Evolutionary conservation across 2,329 filamentous ascomycete species (phyloP).

Genomic region (Exserohilum turcica): DNA sequence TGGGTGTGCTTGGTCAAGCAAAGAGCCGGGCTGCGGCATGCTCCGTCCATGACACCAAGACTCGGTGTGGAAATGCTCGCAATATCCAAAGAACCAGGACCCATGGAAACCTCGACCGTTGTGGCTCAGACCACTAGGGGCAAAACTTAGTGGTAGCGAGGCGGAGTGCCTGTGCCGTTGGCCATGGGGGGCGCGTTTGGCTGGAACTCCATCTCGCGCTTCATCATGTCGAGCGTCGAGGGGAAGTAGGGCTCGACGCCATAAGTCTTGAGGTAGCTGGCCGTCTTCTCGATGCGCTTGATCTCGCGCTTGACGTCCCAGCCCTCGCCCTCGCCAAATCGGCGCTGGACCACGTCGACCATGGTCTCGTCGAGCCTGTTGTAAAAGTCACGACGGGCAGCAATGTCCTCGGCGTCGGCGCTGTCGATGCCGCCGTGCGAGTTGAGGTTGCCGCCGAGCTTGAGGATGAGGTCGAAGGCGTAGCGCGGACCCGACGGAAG

Average conservation of each 20-base stretch:
- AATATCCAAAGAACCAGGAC: not conserved
- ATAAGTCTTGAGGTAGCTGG: constrained; percentile 57
- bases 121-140: constrained; percentile 18
- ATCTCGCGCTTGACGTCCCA: constrained; percentile 60
- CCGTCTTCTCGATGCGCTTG: constrained; percentile 62
- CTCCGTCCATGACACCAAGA: too few species aligned
- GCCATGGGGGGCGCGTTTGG: constrained; percentile 28
- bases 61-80: not conserved
- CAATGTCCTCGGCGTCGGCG: constrained; percentile 55
- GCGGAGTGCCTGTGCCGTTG: constrained; percentile 40
- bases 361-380: constrained; percentile 55
- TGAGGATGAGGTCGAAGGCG: constrained; percentile 60
- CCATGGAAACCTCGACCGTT: not conserved
- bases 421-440: constrained; percentile 59
- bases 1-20: too few species aligned
- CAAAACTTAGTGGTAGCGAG: constrained; percentile 42
- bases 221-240: constrained; percentile 57
- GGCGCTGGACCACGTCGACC: constrained; percentile 58
- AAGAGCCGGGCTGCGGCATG: too few species aligned
- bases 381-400: constrained; percentile 58
- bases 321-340: constrained; percentile 58
- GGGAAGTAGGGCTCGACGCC: constrained; percentile 61
- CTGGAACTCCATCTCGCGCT: constrained; percentile 46
- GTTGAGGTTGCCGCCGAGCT: constrained; percentile 62
- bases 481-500: constrained; percentile 56